Percentiles rank a stretch among this genome's conserved stretches.
Conservation (phyloP, 805 yeast species). For the Jamesozyma lodderae region DNA sequence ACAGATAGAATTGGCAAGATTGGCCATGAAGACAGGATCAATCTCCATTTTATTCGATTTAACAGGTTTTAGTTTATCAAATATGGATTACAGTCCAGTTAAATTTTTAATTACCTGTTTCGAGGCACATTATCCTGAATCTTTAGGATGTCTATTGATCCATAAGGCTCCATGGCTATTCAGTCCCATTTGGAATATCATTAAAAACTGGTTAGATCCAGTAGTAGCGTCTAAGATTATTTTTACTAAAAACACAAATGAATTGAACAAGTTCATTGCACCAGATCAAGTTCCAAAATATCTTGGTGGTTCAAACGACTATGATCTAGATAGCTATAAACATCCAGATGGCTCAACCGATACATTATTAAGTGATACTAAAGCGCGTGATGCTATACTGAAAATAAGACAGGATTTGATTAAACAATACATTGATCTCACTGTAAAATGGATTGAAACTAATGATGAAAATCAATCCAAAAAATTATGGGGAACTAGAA, state of each 20-base stretch:
- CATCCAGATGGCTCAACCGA: conserved; percentile 56
- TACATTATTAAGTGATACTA: conserved; percentile 34
- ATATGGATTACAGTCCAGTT: conserved; percentile 89
- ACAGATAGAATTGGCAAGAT: conserved; percentile 73
- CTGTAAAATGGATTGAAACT: conserved; percentile 60
- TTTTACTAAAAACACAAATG: conserved; percentile 65
- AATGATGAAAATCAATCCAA: conserved; percentile 43
- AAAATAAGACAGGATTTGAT: conserved; percentile 48
- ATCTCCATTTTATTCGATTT: conserved; percentile 82
- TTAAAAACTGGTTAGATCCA: conserved; percentile 92
- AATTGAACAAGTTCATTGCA: conserved; percentile 55
- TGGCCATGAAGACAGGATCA: conserved; percentile 67
- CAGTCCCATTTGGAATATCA: conserved; percentile 86
- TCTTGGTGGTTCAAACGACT: conserved; percentile 63
- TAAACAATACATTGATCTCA: conserved; percentile 49
- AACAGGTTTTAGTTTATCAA: conserved; percentile 75
- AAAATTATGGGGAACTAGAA: conserved; percentile 44
- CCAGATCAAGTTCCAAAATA: conserved; percentile 52
- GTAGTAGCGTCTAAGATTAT: conserved; percentile 87
- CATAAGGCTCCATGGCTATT: conserved; percentile 98
- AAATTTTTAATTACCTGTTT: conserved; percentile 82
- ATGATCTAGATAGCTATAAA: conserved; percentile 47
- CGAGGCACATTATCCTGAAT: conserved; percentile 96
- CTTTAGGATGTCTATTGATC: conserved; percentile 71
- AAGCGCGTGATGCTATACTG: conserved; percentile 36